phyloP scores from a whole-genome alignment of 2,329 filamentous ascomycete genomes.

The Neonectria sp. region DNA sequence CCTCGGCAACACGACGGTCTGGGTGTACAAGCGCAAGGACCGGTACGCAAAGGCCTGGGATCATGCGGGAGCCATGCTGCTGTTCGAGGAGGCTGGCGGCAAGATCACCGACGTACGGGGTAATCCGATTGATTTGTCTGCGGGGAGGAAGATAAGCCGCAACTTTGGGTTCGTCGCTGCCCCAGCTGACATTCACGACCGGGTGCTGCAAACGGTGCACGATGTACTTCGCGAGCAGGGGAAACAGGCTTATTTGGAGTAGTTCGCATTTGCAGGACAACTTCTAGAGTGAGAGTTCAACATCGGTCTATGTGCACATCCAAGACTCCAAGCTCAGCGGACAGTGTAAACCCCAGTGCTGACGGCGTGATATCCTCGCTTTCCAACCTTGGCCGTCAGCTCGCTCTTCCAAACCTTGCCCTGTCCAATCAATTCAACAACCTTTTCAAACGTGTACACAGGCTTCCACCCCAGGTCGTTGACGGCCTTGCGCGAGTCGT shows the following conservation, averaged over 20 bases:
- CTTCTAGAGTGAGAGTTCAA: not conserved
- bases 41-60: conserved; percentile 72
- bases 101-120: conserved; percentile 69
- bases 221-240: conserved; percentile 73
- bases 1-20: conserved; percentile 68
- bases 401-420: conserved; percentile 59
- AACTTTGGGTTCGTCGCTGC: conserved; percentile 73
- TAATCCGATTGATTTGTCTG: conserved; percentile 63
- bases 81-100: conserved; percentile 71
- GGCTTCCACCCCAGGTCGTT: conserved; percentile 61
- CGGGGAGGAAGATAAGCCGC: conserved; percentile 62
- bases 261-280: not conserved
- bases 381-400: conserved; percentile 57
- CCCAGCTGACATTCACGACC: conserved; percentile 59
- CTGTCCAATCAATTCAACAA: conserved; percentile 51
- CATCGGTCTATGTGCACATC: not conserved
- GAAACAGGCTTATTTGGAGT: conserved; percentile 41
- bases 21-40: conserved; percentile 67
- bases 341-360: conserved; percentile 61
- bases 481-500: conserved; percentile 60
- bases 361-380: conserved; percentile 61
- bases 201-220: conserved; percentile 77
- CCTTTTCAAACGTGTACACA: conserved; percentile 56
- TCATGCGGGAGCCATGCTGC: conserved; percentile 71
- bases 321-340: conserved; percentile 36